These are phyloP conservation scores for Coelastrella sp. DNA, from an alignment of 139 green algal species.

Conservation along the genomic window DNA sequence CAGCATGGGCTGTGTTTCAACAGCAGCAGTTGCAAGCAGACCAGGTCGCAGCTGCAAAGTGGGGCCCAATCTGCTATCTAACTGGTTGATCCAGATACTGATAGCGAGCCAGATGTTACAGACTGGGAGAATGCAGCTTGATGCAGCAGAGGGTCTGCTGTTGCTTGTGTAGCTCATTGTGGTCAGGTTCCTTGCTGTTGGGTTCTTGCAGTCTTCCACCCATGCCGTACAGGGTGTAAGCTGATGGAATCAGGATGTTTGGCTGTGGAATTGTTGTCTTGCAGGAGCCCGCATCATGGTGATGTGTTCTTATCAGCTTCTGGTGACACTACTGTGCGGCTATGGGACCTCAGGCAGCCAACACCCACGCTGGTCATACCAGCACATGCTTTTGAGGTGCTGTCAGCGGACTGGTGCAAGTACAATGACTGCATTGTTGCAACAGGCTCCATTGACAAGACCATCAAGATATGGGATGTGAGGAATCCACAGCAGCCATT, in stretches of 20 bases:
- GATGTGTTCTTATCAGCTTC: slow-evolving; percentile 89
- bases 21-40: too few relatives aligned
- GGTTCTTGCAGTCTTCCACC: too few relatives aligned
- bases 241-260: neutral
- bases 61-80: too few relatives aligned
- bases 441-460: slow-evolving; percentile 95
- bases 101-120: too few relatives aligned
- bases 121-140: too few relatives aligned
- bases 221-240: too few relatives aligned
- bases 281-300: slow-evolving; percentile 83
- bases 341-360: slow-evolving; percentile 92
- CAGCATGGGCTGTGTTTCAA: too few relatives aligned
- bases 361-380: slow-evolving; percentile 84
- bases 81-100: too few relatives aligned
- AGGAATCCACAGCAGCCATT: slow-evolving; percentile 76
- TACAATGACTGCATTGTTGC: slow-evolving; percentile 97
- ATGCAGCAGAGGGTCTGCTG: too few relatives aligned
- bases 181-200: too few relatives aligned
- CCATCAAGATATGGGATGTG: slow-evolving; percentile 92
- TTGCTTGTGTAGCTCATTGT: too few relatives aligned
- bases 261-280: neutral
- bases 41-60: too few relatives aligned
- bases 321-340: slow-evolving; percentile 87
- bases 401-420: slow-evolving; percentile 95
- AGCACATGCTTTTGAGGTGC: slow-evolving; percentile 82